phyloP scores from a whole-genome alignment of 116 monocot genomes.

The Posidonia oceanica region DNA sequence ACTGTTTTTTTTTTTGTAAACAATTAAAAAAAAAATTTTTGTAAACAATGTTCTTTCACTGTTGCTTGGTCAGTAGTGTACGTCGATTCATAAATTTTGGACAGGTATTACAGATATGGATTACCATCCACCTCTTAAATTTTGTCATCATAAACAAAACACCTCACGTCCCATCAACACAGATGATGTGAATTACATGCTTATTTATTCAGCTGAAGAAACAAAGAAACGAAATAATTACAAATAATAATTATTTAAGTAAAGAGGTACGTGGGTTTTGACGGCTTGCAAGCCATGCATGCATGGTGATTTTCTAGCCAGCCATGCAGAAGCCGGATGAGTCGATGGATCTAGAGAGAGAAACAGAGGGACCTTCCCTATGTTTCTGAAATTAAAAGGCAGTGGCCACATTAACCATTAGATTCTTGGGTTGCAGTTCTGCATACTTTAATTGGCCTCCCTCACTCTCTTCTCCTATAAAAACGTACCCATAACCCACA shows the following conservation, averaged over 20 bases:
- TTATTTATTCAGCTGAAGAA: not conserved
- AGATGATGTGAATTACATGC: not conserved
- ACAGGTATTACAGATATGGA: slow-evolving; percentile 4
- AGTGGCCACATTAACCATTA: not conserved
- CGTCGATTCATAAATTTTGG: slow-evolving; percentile 2
- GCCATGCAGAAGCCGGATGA: not conserved
- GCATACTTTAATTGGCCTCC: not conserved
- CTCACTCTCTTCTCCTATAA: not conserved
- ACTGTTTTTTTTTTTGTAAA: no score
- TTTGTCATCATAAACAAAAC: not conserved
- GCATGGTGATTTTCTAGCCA: not conserved
- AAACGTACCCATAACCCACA: not conserved
- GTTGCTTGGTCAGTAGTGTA: not conserved
- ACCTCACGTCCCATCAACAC: not conserved
- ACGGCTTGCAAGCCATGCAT: not conserved
- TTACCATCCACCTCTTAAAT: slow-evolving; percentile 2
- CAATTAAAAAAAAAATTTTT: no score
- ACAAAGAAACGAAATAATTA: not conserved
- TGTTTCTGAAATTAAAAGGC: not conserved
- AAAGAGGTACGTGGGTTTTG: not conserved
- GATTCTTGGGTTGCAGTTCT: slow-evolving; percentile 4
- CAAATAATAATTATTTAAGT: not conserved
- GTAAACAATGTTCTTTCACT: not conserved
- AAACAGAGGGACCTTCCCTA: not conserved
- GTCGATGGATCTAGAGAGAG: not conserved